Evolutionary conservation across 352 stramenopile species (phyloP), one percentile per base, ranked within the genome.

Genomic region (Pythium myriotylum): DNA sequence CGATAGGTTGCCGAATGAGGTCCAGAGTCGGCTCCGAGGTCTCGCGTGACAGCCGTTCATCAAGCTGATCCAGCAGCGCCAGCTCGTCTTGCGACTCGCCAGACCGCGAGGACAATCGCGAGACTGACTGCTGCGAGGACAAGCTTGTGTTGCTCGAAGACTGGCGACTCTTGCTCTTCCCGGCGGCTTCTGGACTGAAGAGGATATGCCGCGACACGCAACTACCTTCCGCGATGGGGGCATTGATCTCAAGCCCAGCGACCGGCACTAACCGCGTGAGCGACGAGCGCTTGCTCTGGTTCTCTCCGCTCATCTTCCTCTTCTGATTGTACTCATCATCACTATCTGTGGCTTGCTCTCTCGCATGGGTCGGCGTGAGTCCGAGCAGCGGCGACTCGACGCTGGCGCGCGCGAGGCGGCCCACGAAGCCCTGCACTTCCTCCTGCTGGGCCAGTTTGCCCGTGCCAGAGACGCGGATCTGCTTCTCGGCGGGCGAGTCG

Each of bases 401-500:
- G 50, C 78, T 91, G 10, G 80, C 78, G 29, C 81, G 79, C 26
- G 70, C 67, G 54, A 94, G 54, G 4, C 79, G 72, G 1, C 73
- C 80, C 19, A 92, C 76, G 65, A 89, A 90, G 33, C 79, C 79
- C 62, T 89, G 79, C 67, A 91, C 77, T 71, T 90, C 80, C 22
- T 74, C 70, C 19, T 84, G 75, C 54, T 90, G 69, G 3, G 77
- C 77, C 50, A 89, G 66, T 59, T 89, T 90, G 10, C 76, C 76
- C 1, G 79, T 89, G 4, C 85, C 85, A 10, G 80, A 91, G 6
- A 86, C 73, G 50, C 83, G 73, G 54, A 94, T 89, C 48, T 92
- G 79, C 68, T 94, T 94, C 22, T 88, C 81, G 4, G 67, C 79
- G 2, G 85, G 85, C 22, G 83, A 92, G 57, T 94, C 85, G 42